Conservation (phyloP, 2,329 filamentous ascomycete genomes). For the Fusarium beomiforme region DNA sequence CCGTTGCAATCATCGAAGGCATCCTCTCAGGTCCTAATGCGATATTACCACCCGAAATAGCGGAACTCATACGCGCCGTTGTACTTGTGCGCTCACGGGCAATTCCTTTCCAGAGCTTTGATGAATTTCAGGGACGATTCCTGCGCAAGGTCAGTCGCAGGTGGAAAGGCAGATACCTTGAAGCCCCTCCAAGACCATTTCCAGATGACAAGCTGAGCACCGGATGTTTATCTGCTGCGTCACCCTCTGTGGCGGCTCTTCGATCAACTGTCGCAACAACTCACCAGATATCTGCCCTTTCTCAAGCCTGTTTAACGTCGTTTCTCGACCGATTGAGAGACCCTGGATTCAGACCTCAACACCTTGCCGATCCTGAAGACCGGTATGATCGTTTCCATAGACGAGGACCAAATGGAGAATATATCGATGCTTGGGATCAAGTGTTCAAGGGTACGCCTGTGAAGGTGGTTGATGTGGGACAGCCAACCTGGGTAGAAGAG, state of each 20-base stretch:
- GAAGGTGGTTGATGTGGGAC: slow-evolving; percentile 10
- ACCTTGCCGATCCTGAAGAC: background rate
- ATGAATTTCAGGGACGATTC: background rate
- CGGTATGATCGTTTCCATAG: background rate
- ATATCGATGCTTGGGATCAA: slow-evolving; percentile 12
- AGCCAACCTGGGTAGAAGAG: slow-evolving; percentile 38
- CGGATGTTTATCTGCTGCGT: background rate
- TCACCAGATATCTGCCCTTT: slow-evolving; percentile 25
- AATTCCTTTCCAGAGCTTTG: slow-evolving; percentile 12
- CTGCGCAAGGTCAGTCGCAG: background rate
- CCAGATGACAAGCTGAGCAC: background rate
- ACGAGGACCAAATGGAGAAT: background rate
- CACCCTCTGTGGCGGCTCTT: background rate
- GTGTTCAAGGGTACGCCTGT: slow-evolving; percentile 1
- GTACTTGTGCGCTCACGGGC: slow-evolving; percentile 8
- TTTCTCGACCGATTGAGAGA: slow-evolving; percentile 24
- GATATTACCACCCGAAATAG: background rate
- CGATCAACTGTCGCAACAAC: slow-evolving; percentile 31
- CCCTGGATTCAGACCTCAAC: slow-evolving; percentile 21
- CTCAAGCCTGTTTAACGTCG: slow-evolving; percentile 32
- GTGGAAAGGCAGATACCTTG: too few relatives aligned
- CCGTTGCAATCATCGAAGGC: background rate
- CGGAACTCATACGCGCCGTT: slow-evolving; percentile 6
- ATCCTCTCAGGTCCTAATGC: slow-evolving; percentile 18
- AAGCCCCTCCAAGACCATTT: too few relatives aligned